phyloP scores from a whole-genome alignment of 257 asterid species.

The Fraxinus americana region DNA sequence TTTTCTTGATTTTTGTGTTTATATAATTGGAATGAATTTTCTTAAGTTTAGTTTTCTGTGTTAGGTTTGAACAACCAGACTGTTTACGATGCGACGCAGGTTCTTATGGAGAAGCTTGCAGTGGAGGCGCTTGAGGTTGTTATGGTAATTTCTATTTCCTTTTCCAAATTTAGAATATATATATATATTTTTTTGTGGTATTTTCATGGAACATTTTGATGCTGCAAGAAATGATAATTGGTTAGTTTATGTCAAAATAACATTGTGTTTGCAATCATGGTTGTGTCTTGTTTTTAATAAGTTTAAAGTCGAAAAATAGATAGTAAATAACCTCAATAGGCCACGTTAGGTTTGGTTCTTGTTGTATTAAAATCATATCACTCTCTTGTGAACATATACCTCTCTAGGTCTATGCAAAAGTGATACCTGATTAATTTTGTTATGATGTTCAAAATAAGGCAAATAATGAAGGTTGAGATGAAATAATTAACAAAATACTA shows the following conservation, averaged over 20 bases:
- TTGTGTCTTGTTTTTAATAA: no score
- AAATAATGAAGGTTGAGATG: neutral
- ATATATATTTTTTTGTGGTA: neutral
- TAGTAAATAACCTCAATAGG: no score
- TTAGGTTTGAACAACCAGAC: conserved; percentile 56
- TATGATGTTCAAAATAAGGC: neutral
- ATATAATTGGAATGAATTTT: no score
- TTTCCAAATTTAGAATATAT: neutral
- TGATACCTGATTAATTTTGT: neutral
- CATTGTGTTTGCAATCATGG: neutral
- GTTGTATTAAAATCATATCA: neutral
- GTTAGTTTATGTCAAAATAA: neutral
- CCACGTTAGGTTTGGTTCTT: no score
- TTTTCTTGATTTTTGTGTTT: neutral
- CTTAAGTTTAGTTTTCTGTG: neutral
- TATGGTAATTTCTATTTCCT: conserved; percentile 56
- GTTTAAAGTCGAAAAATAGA: no score
- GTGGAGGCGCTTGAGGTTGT: conserved; percentile 83
- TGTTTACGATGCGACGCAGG: conserved; percentile 64
- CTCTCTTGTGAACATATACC: neutral
- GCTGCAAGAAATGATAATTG: neutral
- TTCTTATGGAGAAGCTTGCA: conserved; percentile 82
- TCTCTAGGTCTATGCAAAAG: no score
- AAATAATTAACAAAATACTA: neutral
- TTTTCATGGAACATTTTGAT: neutral